Evolutionary conservation across 768 basidiomycete genomes (phyloP), one percentile per base, ranked within the genome.

Genomic region (Hydnum rufescens): DNA sequence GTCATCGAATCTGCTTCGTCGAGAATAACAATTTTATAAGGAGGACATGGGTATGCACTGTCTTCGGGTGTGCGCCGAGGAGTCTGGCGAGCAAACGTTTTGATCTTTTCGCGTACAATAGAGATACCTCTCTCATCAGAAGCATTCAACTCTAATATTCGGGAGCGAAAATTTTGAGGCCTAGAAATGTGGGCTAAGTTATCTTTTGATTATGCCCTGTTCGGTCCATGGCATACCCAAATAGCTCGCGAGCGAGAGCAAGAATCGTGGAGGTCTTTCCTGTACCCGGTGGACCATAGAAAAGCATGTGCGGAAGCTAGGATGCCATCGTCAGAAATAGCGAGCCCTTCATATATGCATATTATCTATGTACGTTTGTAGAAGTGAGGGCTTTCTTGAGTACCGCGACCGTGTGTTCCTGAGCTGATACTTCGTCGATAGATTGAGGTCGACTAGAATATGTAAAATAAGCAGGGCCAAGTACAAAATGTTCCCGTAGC

Each of bases 1-100:
- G 95, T 99, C 95, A 99, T 99, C 3, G 89, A 93, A 64, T 99
- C 95, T 22, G 95, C 95, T 67, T 99, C 95, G 60, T 99, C 95
- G 25, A 99, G 76, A 57, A 99, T 97, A 62, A 99, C 82, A 57
- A 99, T 93, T 64, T 99, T 99, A 71, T 87, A 99, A 0, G 95
- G 95, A 13, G 95, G 95, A 63, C 86, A 93, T 42, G 92, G 93
- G 62, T 96, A 97, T 42, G 70, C 74, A 61, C 83, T 83, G 23
- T 78, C 79, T 57, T 86, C 82, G 0, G 80, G 80, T n/a, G 82
- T 77, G n/a, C 83, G 84, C 55, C 82, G 76, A 32, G 86, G 86
- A 23, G 86, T 88, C 64, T 89, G 86, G 44, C 84, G 79, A 13
- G 95, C 95, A 67, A 99, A 99, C 62, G 82, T 79, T 68, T 99